Conservation (phyloP, 2,329 filamentous ascomycete genomes). For the Hortaea sp. region DNA sequence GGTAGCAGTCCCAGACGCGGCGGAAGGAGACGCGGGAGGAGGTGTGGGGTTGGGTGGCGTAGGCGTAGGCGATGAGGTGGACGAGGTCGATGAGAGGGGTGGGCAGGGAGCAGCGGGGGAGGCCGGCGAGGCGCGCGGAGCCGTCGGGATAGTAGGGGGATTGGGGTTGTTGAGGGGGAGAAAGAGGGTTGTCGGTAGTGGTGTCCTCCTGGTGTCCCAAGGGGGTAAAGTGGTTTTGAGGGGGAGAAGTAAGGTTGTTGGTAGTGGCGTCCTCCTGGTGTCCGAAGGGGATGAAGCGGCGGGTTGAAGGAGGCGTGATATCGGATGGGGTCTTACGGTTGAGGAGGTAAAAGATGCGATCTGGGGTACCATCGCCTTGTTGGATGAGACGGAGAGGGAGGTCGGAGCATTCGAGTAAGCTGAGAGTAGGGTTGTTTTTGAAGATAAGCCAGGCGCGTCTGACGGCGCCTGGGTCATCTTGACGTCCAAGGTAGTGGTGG, state of each 20-base stretch:
- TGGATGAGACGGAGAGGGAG: constrained; percentile 14
- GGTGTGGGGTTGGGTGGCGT: constrained; percentile 27
- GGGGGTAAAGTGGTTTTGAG: too few species aligned
- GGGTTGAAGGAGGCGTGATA: constrained; percentile 4
- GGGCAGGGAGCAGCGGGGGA: constrained; percentile 14
- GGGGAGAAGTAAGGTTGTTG: background rate
- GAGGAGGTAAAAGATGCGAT: constrained; percentile 15
- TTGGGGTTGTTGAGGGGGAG: too few species aligned
- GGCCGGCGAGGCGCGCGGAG: background rate
- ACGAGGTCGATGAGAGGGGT: constrained; percentile 33
- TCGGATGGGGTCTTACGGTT: constrained; percentile 8
- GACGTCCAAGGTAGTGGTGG: constrained; percentile 9
- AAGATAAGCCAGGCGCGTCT: constrained; percentile 14
- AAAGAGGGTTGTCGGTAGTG: too few species aligned
- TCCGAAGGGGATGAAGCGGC: background rate
- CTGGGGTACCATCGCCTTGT: constrained; percentile 1
- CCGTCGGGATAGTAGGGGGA: background rate
- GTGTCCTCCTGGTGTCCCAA: too few species aligned
- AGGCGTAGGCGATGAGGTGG: constrained; percentile 35
- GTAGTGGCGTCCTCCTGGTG: background rate
- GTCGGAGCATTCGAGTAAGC: constrained; percentile 10
- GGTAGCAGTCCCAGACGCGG: constrained; percentile 39
- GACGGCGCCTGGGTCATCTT: background rate
- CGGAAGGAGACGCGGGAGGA: constrained; percentile 33
- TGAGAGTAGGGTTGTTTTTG: constrained; percentile 5